Evolutionary conservation across 768 basidiomycete genomes (phyloP).

Genomic region (Mycena epipterygia): DNA sequence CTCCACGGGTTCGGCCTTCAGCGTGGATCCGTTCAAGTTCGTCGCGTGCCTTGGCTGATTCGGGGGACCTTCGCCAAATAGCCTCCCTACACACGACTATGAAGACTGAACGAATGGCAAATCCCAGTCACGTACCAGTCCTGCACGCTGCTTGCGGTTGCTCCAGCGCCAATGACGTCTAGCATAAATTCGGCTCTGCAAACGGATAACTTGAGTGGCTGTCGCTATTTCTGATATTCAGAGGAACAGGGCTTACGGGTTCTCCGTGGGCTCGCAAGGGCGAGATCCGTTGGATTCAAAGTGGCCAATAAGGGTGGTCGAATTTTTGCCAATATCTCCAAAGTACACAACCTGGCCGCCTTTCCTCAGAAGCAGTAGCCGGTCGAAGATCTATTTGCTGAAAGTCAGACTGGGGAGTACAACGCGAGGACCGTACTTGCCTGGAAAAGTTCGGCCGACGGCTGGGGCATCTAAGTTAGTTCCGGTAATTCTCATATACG

Average conservation of each 20-base stretch:
- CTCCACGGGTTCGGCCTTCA: constrained; percentile 59
- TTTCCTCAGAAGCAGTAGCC: constrained; percentile 79
- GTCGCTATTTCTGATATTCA: too few species aligned
- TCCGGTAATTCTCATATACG: not conserved
- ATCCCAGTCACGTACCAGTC: constrained; percentile 62
- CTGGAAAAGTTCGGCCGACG: constrained; percentile 88
- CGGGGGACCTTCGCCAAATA: constrained; percentile 68
- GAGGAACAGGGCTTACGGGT: constrained; percentile 67
- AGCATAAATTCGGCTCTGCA: constrained; percentile 73
- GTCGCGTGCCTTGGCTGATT: constrained; percentile 50
- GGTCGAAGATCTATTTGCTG: constrained; percentile 72
- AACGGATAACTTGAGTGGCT: not conserved
- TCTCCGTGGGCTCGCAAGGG: constrained; percentile 73
- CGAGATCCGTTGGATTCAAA: constrained; percentile 80
- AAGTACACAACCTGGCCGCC: constrained; percentile 86
- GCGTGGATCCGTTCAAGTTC: constrained; percentile 63
- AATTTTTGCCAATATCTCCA: constrained; percentile 76
- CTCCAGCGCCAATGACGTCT: constrained; percentile 82
- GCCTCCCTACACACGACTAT: constrained; percentile 44
- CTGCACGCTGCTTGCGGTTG: constrained; percentile 63
- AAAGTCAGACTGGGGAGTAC: not conserved
- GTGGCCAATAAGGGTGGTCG: constrained; percentile 77
- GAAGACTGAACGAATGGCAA: not conserved
- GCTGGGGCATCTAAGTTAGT: constrained; percentile 63
- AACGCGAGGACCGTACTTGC: constrained; percentile 34